Conservation (phyloP, 257 asterid species). For the Salvia hispanica region DNA sequence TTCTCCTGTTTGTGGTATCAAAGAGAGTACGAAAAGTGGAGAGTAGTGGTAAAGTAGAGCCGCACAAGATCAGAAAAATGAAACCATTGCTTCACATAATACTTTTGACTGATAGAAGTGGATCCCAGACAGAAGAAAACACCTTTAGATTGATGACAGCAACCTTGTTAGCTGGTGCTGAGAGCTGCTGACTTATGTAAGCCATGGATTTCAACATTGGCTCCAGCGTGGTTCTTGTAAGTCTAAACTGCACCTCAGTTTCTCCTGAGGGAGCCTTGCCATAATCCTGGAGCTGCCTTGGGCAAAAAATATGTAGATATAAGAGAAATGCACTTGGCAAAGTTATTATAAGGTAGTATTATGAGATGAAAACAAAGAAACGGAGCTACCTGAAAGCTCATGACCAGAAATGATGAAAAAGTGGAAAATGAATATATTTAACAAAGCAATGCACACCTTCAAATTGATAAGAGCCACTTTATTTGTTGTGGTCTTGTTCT, state of each 20-base stretch:
- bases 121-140: constrained; percentile 20
- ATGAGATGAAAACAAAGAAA: constrained; percentile 5
- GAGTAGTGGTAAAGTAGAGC: not conserved
- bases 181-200: constrained; percentile 72
- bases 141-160: constrained; percentile 85
- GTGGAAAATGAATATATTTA: not conserved
- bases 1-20: constrained; percentile 5
- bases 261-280: constrained; percentile 68
- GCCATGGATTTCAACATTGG: constrained; percentile 87
- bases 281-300: constrained; percentile 78
- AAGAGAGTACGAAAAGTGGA: not conserved
- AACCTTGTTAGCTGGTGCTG: constrained; percentile 68
- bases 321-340: constrained; percentile 30
- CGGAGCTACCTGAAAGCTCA: constrained; percentile 17
- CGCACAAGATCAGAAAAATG: constrained; percentile 10
- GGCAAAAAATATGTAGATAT: constrained; percentile 39
- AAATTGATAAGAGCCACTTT: constrained; percentile 71
- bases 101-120: not conserved
- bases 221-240: constrained; percentile 70
- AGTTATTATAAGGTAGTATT: constrained; percentile 22
- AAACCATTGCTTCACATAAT: not conserved
- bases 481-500: constrained; percentile 52
- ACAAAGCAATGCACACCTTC: constrained; percentile 51
- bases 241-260: constrained; percentile 73
- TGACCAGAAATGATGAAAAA: constrained; percentile 5